phyloP scores from a whole-genome alignment of 345 rosid species.

The Arabidopsis arenosa region DNA sequence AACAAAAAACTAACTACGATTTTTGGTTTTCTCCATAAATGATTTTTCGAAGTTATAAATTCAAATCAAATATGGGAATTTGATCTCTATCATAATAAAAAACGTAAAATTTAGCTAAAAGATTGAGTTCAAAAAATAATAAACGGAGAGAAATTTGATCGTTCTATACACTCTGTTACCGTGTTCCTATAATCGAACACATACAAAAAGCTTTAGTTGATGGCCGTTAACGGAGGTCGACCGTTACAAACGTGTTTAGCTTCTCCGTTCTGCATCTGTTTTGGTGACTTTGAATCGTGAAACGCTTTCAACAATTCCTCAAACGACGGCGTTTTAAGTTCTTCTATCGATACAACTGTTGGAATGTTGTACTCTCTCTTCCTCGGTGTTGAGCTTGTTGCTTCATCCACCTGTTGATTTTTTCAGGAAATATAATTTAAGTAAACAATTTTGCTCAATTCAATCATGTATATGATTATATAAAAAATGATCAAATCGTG shows the following conservation, averaged over 20 bases:
- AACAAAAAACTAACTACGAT: no score
- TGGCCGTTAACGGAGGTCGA: slow-evolving; percentile 47
- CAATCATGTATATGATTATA: not conserved
- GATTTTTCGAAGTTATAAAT: no score
- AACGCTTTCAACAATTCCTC: slow-evolving; percentile 76
- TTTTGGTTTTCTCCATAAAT: no score
- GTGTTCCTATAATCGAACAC: slow-evolving; percentile 32
- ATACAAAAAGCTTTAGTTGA: slow-evolving; percentile 27
- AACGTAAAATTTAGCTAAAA: slow-evolving; percentile 10
- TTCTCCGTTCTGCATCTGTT: slow-evolving; percentile 71
- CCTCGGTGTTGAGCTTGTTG: slow-evolving; percentile 90
- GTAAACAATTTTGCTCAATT: not conserved
- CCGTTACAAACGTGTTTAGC: slow-evolving; percentile 55
- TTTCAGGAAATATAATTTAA: not conserved
- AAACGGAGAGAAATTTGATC: slow-evolving; percentile 2
- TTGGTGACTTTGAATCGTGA: slow-evolving; percentile 68
- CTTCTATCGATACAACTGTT: slow-evolving; percentile 75
- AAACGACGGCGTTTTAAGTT: slow-evolving; percentile 87
- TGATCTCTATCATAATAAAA: not conserved
- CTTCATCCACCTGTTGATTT: slow-evolving; percentile 72
- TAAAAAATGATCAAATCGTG: not conserved
- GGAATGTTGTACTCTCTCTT: slow-evolving; percentile 81
- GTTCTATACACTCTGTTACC: slow-evolving; percentile 27
- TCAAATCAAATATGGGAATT: no score
- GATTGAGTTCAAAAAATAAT: slow-evolving; percentile 7